Percentiles rank a stretch among this genome's conserved stretches.
phyloP scores from a whole-genome alignment of 2,329 filamentous ascomycete species.

The Incumbomyces delicatus region DNA sequence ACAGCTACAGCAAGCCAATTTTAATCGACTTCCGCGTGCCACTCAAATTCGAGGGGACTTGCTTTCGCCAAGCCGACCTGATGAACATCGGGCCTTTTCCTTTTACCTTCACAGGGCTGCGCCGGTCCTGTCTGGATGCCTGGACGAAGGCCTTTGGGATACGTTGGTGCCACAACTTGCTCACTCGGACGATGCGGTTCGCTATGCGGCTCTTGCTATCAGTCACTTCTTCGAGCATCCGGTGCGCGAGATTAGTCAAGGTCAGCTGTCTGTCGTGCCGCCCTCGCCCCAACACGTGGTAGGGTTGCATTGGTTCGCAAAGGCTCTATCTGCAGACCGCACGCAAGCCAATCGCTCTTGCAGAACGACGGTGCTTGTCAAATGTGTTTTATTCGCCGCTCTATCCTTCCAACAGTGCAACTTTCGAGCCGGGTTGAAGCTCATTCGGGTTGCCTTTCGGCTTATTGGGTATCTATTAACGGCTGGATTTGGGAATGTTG shows the following conservation, averaged over 20 bases:
- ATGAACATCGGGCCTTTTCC: conserved; percentile 30
- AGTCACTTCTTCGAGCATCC: conserved; percentile 26
- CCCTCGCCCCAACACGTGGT: neutral
- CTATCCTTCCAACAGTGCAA: conserved; percentile 25
- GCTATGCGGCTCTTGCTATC: conserved; percentile 31
- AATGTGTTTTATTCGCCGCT: conserved; percentile 13
- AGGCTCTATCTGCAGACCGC: neutral
- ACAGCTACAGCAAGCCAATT: neutral
- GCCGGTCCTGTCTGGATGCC: conserved; percentile 23
- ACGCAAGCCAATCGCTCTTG: neutral
- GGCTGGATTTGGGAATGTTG: neutral
- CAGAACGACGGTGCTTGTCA: conserved; percentile 12
- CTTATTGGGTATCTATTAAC: conserved; percentile 10
- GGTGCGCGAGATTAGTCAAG: neutral
- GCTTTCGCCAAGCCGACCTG: neutral
- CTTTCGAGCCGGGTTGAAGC: conserved; percentile 24
- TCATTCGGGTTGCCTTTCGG: conserved; percentile 11
- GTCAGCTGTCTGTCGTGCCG: neutral
- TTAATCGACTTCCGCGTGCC: conserved; percentile 4
- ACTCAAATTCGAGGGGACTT: neutral
- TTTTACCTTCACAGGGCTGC: conserved; percentile 29
- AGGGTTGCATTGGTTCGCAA: neutral
- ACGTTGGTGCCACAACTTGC: conserved; percentile 28
- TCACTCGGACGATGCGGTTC: conserved; percentile 28
- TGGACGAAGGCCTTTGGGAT: conserved; percentile 30